These are phyloP conservation scores for Triticum monococcum DNA, from an alignment of 176 grass and related monocot species.

Conservation along the genomic window DNA sequence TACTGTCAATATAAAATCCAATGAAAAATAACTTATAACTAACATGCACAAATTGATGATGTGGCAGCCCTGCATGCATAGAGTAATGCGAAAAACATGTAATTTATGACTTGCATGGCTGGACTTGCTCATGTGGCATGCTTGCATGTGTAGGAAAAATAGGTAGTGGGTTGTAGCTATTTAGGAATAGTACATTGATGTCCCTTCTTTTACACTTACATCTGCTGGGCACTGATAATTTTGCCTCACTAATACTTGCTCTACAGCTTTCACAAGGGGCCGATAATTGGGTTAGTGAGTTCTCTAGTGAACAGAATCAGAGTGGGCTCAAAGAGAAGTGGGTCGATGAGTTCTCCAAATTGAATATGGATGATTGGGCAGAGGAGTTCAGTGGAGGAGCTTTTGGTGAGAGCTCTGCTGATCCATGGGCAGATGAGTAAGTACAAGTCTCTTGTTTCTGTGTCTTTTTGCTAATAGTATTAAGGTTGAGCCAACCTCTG, in stretches of 20 bases:
- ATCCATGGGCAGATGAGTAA: constrained; percentile 79
- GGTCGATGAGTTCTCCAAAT: constrained; percentile 94
- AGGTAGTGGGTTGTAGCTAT: neutral
- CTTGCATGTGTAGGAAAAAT: too few species aligned
- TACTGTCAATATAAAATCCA: too few species aligned
- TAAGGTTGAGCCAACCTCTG: neutral
- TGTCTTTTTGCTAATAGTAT: constrained; percentile 12
- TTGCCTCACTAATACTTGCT: constrained; percentile 32
- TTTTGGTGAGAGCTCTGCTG: constrained; percentile 69
- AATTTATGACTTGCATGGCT: too few species aligned
- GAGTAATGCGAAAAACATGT: too few species aligned
- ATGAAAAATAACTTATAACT: too few species aligned
- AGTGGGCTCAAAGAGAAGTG: constrained; percentile 68
- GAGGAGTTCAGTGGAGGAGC: constrained; percentile 78
- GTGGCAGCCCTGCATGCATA: too few species aligned
- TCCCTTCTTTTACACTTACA: neutral
- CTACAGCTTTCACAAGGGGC: constrained; percentile 71
- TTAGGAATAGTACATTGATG: constrained; percentile 14
- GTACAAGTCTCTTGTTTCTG: constrained; percentile 28
- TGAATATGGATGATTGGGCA: constrained; percentile 77
- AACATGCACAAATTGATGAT: too few species aligned
- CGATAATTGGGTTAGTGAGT: constrained; percentile 80
- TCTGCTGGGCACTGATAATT: constrained; percentile 24
- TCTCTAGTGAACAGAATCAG: constrained; percentile 68
- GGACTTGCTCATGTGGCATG: too few species aligned